These are phyloP conservation scores for Gossypium arboreum DNA, from an alignment of 345 rosid genomes.

Conservation along the genomic window DNA sequence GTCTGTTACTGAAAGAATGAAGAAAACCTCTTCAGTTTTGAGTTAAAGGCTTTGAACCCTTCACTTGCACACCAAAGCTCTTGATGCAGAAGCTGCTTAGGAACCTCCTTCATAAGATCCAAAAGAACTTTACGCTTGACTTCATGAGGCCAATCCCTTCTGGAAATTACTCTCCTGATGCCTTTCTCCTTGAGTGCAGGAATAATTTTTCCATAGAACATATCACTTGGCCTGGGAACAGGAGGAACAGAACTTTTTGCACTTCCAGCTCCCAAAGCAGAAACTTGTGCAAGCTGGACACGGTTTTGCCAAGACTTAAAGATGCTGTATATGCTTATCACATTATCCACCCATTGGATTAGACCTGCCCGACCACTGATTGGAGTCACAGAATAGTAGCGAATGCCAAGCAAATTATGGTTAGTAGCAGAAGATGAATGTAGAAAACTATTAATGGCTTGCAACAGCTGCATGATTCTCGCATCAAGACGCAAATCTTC, in stretches of 20 bases:
- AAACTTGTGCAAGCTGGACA: conserved; percentile 60
- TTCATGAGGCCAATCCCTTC: conserved; percentile 98
- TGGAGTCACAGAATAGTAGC: conserved; percentile 86
- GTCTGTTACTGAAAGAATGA: not conserved
- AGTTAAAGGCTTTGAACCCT: conserved; percentile 86
- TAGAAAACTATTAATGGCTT: conserved; percentile 72
- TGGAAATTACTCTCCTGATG: conserved; percentile 82
- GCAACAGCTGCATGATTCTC: conserved; percentile 94
- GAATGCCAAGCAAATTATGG: conserved; percentile 52
- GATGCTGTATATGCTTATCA: conserved; percentile 75
- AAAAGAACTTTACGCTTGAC: conserved; percentile 87
- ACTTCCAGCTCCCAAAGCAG: conserved; percentile 48
- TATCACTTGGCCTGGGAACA: conserved; percentile 92
- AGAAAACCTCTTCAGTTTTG: conserved; percentile 69
- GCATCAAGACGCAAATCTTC: conserved; percentile 98
- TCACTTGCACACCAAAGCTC: conserved; percentile 98
- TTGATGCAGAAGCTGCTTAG: conserved; percentile 78
- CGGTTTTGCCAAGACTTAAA: conserved; percentile 89
- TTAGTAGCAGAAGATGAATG: conserved; percentile 51
- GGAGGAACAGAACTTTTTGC: conserved; percentile 52
- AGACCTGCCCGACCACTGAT: conserved; percentile 95
- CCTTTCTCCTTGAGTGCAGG: conserved; percentile 97
- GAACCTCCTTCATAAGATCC: conserved; percentile 91
- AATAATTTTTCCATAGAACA: conserved; percentile 96
- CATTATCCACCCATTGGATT: conserved; percentile 91